phyloP scores from a whole-genome alignment of 768 basidiomycete species.

The Boletus patriciae region DNA sequence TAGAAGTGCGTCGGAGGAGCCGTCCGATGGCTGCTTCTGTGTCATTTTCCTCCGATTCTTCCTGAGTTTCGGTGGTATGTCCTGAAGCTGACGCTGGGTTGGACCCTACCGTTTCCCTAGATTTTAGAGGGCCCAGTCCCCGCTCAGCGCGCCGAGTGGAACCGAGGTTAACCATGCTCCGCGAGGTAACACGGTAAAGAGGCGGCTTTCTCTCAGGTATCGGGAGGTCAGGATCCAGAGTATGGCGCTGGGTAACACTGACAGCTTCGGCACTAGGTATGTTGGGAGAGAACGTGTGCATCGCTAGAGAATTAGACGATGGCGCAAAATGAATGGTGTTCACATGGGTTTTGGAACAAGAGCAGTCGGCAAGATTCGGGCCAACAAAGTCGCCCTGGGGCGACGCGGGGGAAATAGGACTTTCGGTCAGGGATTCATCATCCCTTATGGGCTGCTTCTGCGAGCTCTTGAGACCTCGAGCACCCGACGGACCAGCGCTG shows the following conservation, averaged over 20 bases:
- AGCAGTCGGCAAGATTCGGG: conserved; percentile 1
- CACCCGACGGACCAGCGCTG: conserved; percentile 20
- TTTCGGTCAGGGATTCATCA: neutral
- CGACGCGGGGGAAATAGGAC: conserved; percentile 3
- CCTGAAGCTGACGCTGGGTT: conserved; percentile 15
- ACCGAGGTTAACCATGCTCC: conserved; percentile 61
- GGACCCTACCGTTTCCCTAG: conserved; percentile 14
- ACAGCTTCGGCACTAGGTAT: conserved; percentile 7
- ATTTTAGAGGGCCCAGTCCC: conserved; percentile 17
- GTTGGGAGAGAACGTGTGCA: conserved; percentile 21
- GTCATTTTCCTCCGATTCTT: conserved; percentile 22
- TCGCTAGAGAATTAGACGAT: conserved; percentile 9
- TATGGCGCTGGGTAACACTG: neutral
- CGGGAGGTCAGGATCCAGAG: conserved; percentile 4
- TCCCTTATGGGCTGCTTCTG: conserved; percentile 16
- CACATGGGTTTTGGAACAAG: conserved; percentile 8
- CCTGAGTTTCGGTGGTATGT: conserved; percentile 7
- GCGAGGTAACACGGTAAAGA: conserved; percentile 60
- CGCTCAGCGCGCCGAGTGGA: conserved; percentile 32
- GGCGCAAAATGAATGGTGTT: conserved; percentile 3
- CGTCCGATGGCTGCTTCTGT: conserved; percentile 37
- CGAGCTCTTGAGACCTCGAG: neutral
- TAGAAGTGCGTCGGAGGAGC: conserved; percentile 60
- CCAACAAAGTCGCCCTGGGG: neutral
- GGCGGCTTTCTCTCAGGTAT: conserved; percentile 35